Conservation (phyloP, 768 basidiomycete genomes). For the Cystofilobasidium macerans region DNA sequence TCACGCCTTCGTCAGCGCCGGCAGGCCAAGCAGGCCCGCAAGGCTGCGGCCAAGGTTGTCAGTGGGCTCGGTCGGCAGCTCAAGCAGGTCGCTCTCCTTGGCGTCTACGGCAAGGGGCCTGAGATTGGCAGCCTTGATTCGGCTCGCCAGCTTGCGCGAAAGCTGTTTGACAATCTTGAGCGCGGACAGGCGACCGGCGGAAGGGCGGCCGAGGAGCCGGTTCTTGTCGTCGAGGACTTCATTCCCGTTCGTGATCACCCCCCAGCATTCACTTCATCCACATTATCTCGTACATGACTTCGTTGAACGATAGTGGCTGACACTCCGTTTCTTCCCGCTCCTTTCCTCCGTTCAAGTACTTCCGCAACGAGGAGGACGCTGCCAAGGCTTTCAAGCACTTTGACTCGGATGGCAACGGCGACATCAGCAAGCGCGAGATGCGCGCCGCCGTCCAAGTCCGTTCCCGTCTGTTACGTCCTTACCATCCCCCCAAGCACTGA, state of each 20-base stretch:
- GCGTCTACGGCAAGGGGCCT: constrained; percentile 28
- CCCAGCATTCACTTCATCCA: neutral
- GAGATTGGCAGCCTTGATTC: constrained; percentile 23
- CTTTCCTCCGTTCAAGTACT: too few species aligned
- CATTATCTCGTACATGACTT: too few species aligned
- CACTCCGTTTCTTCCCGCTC: too few species aligned
- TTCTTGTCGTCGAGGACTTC: constrained; percentile 45
- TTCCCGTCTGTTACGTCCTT: neutral
- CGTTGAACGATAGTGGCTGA: too few species aligned
- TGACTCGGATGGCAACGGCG: constrained; percentile 73
- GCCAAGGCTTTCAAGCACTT: constrained; percentile 54
- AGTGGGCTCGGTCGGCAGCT: constrained; percentile 30
- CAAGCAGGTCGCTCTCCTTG: constrained; percentile 26
- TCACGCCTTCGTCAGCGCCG: neutral
- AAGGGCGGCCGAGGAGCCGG: neutral
- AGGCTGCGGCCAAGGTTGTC: constrained; percentile 53
- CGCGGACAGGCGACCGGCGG: neutral
- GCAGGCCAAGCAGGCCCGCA: constrained; percentile 31
- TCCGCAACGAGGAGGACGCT: constrained; percentile 58
- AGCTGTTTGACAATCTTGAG: constrained; percentile 27
- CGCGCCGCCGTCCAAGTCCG: constrained; percentile 57
- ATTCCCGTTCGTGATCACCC: constrained; percentile 40
- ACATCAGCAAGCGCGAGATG: constrained; percentile 67
- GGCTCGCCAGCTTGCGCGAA: constrained; percentile 26
- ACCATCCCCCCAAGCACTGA: neutral